Evolutionary conservation across 2,329 filamentous ascomycete species (phyloP), one percentile per base, ranked within the genome.

Genomic region (Tetracladium maxilliforme): DNA sequence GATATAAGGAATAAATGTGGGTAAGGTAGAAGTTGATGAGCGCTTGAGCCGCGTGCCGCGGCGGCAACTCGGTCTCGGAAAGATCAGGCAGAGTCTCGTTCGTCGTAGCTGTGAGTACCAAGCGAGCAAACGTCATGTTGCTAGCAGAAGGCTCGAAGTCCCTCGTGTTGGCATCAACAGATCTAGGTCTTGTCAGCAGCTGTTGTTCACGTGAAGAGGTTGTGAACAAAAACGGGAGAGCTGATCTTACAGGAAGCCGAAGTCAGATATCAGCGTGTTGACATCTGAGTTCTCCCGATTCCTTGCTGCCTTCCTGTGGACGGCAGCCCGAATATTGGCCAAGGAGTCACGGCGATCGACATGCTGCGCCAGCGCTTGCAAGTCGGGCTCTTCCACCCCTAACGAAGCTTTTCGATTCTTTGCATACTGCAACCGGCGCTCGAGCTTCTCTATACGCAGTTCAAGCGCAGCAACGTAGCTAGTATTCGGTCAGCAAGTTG

Each of bases 401-500:
- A 81, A 60, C 4, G 78, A 79, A 9, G 69, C 74, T 37, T 81
- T 82, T 35, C 78, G 71, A 12, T 71, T 69, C 38, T 69, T 63
- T 25, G 74, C 74, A 51, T 71, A 78, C 17, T 67, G 61, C 23
- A 94, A 64, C 29, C 74, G 73, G 44, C 72, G 76, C 49, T 93
- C 81, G 7, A 95, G 66, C 49, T 80, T 82, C 48, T 95, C 86
- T 37, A 92, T 76, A 30, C 81, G 75, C 10, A 86, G 71, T 48
- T 95, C 87, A n/a, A 98, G 64, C 1, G 87, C 92, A 6, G 87
- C 83, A 22, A 95, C 86, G 61, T 95, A 98, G 51, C 73, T 78
- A n/a, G 29, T 10, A 16, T 11, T 16, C 7, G 5, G 33, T 45
- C 23, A 42, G 41, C 19, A 23, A n/a, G n/a, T n/a, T n/a, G 6